Evolutionary conservation across 2,329 filamentous ascomycete species (phyloP).

Genomic region (Fusarium oxysporum): DNA sequence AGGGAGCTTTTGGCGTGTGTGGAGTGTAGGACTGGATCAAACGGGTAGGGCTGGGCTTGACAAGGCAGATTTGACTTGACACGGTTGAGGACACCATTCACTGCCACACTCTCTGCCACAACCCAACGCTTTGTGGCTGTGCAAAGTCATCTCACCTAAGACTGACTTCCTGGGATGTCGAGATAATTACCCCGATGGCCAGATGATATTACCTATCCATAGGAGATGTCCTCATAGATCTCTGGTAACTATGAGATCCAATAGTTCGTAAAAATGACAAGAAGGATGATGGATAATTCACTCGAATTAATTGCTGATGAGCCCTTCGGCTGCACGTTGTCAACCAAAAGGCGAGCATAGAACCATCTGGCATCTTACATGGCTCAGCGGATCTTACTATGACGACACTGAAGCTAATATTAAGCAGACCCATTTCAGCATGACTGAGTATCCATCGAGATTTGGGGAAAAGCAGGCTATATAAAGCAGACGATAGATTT

Average conservation of each 20-base stretch:
- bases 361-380: conserved; percentile 8
- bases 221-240: neutral
- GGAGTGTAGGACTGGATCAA: conserved; percentile 15
- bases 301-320: neutral
- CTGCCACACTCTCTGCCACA: conserved; percentile 13
- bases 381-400: conserved; percentile 35
- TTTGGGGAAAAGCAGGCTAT: conserved; percentile 11
- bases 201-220: neutral
- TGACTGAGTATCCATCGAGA: conserved; percentile 22
- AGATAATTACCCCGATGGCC: conserved; percentile 12
- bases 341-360: conserved; percentile 19
- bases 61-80: conserved; percentile 23
- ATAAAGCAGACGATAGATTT: conserved; percentile 7
- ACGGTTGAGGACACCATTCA: neutral
- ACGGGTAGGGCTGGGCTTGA: conserved; percentile 36
- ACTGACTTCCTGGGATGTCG: neutral
- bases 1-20: conserved; percentile 24
- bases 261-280: conserved; percentile 4
- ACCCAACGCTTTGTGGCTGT: conserved; percentile 25
- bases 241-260: conserved; percentile 6
- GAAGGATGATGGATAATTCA: conserved; percentile 1
- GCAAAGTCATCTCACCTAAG: conserved; percentile 11
- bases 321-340: conserved; percentile 23
- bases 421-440: conserved; percentile 17
- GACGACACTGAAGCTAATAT: conserved; percentile 32